phyloP scores from a whole-genome alignment of 371 early-diverging fungal species.

The Choanephora cucurbitarum region DNA sequence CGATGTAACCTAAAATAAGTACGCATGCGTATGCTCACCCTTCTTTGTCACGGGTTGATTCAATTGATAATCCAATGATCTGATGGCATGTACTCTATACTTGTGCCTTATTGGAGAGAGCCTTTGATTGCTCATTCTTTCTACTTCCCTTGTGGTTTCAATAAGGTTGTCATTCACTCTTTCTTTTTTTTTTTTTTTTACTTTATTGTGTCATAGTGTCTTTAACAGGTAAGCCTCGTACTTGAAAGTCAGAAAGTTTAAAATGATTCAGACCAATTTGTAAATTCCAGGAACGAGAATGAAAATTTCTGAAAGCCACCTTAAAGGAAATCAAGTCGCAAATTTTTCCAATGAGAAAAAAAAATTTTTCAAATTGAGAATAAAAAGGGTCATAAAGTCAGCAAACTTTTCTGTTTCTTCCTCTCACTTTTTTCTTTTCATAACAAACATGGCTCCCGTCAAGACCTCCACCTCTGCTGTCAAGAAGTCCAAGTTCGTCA shows the following conservation, averaged over 20 bases:
- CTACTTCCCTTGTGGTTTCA: too few species aligned
- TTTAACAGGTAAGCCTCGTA: too few species aligned
- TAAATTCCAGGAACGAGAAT: background rate
- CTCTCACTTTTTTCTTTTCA: slow-evolving; percentile 25
- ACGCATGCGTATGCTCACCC: background rate
- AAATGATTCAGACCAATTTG: background rate
- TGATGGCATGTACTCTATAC: background rate
- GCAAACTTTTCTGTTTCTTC: background rate
- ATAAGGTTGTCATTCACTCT: background rate
- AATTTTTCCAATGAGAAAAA: background rate
- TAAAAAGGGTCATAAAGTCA: background rate
- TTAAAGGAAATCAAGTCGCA: background rate
- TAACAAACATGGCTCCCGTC: slow-evolving; percentile 50
- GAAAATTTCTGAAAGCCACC: background rate
- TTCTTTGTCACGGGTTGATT: background rate
- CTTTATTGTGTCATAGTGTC: too few species aligned
- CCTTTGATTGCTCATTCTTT: background rate
- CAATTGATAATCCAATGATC: background rate
- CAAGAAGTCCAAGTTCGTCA: slow-evolving; percentile 78
- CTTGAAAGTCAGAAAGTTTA: background rate
- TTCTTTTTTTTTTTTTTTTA: too few species aligned
- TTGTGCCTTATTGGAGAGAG: background rate
- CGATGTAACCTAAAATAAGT: background rate
- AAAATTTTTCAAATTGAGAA: slow-evolving; percentile 16
- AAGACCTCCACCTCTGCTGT: slow-evolving; percentile 43